These are phyloP conservation scores for Lophiotrema nucula DNA, from an alignment of 495 filamentous ascomycete genomes.

Conservation along the genomic window DNA sequence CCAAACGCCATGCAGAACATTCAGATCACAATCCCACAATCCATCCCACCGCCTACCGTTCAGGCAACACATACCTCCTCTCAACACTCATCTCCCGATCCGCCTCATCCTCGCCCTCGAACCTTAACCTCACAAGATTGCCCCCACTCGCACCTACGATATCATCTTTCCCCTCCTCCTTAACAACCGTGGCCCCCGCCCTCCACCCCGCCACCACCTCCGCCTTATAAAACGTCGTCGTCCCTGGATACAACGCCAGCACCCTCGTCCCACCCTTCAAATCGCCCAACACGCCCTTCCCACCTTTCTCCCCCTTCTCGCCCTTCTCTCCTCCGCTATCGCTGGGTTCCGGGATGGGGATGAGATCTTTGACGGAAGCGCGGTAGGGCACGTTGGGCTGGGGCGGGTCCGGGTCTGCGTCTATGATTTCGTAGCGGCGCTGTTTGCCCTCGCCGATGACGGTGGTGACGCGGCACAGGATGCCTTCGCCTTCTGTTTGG, in stretches of 20 bases:
- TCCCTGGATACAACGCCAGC: conserved; percentile 67
- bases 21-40: too few species aligned
- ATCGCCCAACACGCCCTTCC: conserved; percentile 62
- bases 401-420: conserved; percentile 85
- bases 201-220: conserved; percentile 57
- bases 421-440: conserved; percentile 89
- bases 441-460: conserved; percentile 84
- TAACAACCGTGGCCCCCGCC: conserved; percentile 2
- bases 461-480: conserved; percentile 81
- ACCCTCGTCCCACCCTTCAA: conserved; percentile 37
- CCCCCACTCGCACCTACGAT: conserved; percentile 1
- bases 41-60: conserved; percentile 14
- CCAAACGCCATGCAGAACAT: too few species aligned
- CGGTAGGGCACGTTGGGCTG: conserved; percentile 56
- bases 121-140: conserved; percentile 36
- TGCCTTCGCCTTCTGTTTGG: conserved; percentile 77
- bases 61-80: conserved; percentile 41
- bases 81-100: conserved; percentile 43
- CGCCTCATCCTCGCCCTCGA: conserved; percentile 45
- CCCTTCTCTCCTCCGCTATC: too few species aligned
- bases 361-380: conserved; percentile 75
- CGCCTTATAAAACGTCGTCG: conserved; percentile 95
- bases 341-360: conserved; percentile 73
- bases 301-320: too few species aligned
- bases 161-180: conserved; percentile 10